Evolutionary conservation across 164 flowering plant genomes (phyloP).

Genomic region (Stephania japonica): DNA sequence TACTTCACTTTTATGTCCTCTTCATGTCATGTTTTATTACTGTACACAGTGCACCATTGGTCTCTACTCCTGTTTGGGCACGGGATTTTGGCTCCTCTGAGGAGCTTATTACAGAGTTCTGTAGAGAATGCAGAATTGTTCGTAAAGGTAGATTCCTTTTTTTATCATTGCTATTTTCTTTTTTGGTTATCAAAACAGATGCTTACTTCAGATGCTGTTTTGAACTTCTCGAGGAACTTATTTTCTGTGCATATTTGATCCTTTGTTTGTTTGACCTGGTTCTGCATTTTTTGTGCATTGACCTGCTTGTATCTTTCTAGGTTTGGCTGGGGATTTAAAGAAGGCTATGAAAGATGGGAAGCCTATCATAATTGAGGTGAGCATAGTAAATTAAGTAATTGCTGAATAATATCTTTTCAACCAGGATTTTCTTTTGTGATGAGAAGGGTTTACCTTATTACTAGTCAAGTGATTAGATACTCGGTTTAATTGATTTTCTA

Average conservation of each 20-base stretch:
- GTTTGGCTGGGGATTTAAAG: conserved; percentile 97
- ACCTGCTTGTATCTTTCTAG: conserved; percentile 31
- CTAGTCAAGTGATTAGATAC: not conserved
- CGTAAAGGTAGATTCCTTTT: conserved; percentile 91
- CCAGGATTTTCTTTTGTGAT: not conserved
- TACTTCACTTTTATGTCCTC: not conserved
- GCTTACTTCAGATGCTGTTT: not conserved
- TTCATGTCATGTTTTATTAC: not conserved
- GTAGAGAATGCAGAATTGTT: conserved; percentile 94
- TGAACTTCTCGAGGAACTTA: not conserved
- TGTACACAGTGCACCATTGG: conserved; percentile 73
- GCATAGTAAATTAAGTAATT: conserved; percentile 2
- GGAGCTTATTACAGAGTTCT: conserved; percentile 89
- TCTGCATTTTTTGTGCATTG: not conserved
- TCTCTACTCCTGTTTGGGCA: conserved; percentile 93
- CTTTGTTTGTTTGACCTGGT: too few species aligned
- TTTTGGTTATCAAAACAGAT: not conserved
- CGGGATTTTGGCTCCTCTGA: conserved; percentile 80
- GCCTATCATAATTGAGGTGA: conserved; percentile 96
- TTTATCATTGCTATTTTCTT: not conserved
- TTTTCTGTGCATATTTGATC: too few species aligned
- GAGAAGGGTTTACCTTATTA: not conserved
- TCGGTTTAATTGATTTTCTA: not conserved
- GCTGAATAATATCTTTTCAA: not conserved
- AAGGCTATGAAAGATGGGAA: conserved; percentile 99